These are phyloP conservation scores for Xylariaceae sp. DNA, from an alignment of 2,329 filamentous ascomycete genomes.

Conservation along the genomic window DNA sequence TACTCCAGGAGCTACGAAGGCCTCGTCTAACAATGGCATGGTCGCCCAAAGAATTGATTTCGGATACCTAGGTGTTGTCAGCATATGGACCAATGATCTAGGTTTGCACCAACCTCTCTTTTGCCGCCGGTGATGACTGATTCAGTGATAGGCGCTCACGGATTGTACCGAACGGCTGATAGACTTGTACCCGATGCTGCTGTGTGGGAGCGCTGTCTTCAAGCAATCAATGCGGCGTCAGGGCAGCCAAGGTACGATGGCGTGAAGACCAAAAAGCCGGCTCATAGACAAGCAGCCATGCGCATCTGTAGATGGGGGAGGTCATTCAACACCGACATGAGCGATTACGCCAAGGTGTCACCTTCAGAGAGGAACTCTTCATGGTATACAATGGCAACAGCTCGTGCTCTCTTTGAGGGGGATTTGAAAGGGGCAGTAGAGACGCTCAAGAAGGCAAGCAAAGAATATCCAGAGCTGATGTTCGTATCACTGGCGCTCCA, in stretches of 20 bases:
- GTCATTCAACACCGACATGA: conserved; percentile 37
- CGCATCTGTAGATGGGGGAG: conserved; percentile 68
- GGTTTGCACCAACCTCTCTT: conserved; percentile 33
- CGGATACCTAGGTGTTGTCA: conserved; percentile 66
- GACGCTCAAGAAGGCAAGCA: conserved; percentile 60
- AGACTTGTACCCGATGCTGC: conserved; percentile 35
- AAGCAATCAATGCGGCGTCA: conserved; percentile 55
- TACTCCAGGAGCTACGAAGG: conserved; percentile 57
- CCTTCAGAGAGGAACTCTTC: conserved; percentile 43
- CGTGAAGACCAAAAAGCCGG: conserved; percentile 53
- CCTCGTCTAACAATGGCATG: conserved; percentile 63
- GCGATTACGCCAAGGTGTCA: conserved; percentile 35
- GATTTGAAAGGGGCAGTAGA: conserved; percentile 61
- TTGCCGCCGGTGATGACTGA: conserved; percentile 4
- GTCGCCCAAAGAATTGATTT: conserved; percentile 60
- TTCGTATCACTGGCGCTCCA: conserved; percentile 63
- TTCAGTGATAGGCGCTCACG: too few species aligned
- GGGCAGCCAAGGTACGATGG: conserved; percentile 58
- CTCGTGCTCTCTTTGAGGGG: conserved; percentile 67
- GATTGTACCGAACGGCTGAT: too few species aligned
- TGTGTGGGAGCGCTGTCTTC: conserved; percentile 56
- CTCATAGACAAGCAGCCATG: conserved; percentile 68
- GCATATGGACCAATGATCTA: conserved; percentile 64
- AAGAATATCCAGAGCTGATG: conserved; percentile 54
- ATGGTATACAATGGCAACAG: conserved; percentile 65